Evolutionary conservation across 1,284 basidiomycete species (phyloP).

Genomic region (Cutaneotrichosporon sp.): DNA sequence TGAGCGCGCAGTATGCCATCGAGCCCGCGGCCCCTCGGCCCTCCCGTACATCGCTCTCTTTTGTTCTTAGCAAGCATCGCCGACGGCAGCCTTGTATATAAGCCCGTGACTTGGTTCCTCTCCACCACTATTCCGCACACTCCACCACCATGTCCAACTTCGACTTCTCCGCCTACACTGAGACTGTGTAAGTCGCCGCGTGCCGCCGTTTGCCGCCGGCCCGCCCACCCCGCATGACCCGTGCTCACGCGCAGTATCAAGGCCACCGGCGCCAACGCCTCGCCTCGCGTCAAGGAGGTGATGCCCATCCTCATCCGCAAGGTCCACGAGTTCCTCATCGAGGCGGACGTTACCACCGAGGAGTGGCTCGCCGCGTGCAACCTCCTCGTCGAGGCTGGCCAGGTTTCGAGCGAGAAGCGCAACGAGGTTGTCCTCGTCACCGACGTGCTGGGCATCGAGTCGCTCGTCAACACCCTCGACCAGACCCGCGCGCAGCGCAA

Average conservation of each 20-base stretch:
- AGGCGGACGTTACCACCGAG: conserved; percentile 48
- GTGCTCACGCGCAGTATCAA: conserved; percentile 12
- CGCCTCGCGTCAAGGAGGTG: conserved; percentile 44
- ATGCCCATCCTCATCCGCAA: conserved; percentile 50
- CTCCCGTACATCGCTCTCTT: not conserved
- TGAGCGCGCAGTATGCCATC: not conserved
- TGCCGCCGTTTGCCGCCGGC: not conserved
- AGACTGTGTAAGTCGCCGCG: conserved; percentile 12
- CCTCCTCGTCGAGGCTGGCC: conserved; percentile 46
- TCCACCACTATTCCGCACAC: not conserved
- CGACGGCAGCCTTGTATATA: not conserved
- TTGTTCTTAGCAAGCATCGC: not conserved
- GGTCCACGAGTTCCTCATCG: conserved; percentile 43
- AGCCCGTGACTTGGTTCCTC: not conserved
- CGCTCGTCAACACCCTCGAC: conserved; percentile 33
- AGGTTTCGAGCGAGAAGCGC: conserved; percentile 47
- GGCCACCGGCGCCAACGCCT: conserved; percentile 33
- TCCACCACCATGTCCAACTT: conserved; percentile 12
- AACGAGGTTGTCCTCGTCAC: conserved; percentile 53
- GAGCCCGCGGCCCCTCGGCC: not conserved
- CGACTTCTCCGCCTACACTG: conserved; percentile 19
- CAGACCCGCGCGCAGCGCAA: conserved; percentile 20
- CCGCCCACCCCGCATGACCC: not conserved
- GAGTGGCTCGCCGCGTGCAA: conserved; percentile 52
- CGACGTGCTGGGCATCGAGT: conserved; percentile 52